A percentile compares a stretch with the other conserved stretches of the same genome.
These are phyloP conservation scores for Trametes gibbosa DNA, from an alignment of 768 basidiomycete genomes.

Conservation along the genomic window DNA sequence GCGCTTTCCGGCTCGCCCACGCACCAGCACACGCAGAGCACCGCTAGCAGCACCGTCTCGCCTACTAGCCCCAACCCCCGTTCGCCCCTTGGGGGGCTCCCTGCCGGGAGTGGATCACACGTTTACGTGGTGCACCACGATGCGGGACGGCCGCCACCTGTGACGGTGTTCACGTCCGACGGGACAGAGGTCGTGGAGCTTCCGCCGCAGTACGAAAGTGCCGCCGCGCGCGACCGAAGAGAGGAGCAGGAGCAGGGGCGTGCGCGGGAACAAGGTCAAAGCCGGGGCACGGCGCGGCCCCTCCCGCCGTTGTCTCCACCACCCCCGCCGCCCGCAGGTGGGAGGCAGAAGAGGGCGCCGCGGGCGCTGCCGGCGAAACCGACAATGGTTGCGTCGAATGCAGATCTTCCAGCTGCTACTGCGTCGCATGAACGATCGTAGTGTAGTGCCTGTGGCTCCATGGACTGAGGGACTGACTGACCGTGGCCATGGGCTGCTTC, in stretches of 20 bases:
- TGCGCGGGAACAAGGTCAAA: neutral
- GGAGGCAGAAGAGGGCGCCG: conserved; percentile 8
- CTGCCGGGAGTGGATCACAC: conserved; percentile 23
- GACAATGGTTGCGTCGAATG: conserved; percentile 7
- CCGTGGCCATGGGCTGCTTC: neutral
- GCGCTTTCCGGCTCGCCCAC: neutral
- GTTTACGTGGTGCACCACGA: conserved; percentile 65
- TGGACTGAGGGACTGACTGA: neutral
- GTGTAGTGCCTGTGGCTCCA: neutral
- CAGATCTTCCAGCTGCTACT: neutral
- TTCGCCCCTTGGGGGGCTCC: conserved; percentile 8
- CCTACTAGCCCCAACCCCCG: neutral
- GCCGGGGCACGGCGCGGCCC: neutral
- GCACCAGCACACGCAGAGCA: neutral
- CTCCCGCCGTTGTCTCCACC: neutral
- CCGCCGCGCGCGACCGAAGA: neutral
- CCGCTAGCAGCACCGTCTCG: neutral
- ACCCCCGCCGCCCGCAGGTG: neutral
- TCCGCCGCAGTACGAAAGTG: conserved; percentile 46
- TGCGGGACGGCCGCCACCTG: conserved; percentile 47
- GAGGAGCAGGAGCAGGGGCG: neutral
- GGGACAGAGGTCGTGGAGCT: conserved; percentile 60
- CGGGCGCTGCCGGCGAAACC: conserved; percentile 5
- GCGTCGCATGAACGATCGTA: neutral
- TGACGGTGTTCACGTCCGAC: conserved; percentile 54